Conservation (phyloP, 345 rosid genomes). For the Syzygium aromaticum region DNA sequence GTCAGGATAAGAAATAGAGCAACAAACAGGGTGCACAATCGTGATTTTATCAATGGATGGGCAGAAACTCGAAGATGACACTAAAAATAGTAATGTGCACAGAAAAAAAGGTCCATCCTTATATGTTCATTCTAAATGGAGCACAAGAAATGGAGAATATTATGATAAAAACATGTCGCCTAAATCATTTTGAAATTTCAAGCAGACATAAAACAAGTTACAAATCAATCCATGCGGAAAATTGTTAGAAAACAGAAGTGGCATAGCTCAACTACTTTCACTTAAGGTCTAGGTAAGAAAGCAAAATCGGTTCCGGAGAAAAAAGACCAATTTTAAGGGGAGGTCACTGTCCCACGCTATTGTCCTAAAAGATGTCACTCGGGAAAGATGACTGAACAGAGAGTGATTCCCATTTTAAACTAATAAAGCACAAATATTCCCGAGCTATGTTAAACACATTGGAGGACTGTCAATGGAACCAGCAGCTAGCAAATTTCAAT, state of each 20-base stretch:
- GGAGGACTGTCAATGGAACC: background rate
- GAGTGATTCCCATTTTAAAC: background rate
- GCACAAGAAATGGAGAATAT: background rate
- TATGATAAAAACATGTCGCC: background rate
- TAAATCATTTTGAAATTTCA: background rate
- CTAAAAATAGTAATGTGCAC: background rate
- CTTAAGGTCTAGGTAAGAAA: background rate
- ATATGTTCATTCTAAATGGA: background rate
- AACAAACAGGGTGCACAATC: background rate
- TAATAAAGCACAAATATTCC: background rate
- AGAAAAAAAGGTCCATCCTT: background rate
- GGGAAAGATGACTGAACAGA: background rate
- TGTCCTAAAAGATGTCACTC: background rate
- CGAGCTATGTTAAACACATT: background rate
- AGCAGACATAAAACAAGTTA: background rate
- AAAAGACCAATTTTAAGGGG: background rate
- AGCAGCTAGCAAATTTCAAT: background rate
- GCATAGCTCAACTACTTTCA: background rate
- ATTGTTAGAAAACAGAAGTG: background rate
- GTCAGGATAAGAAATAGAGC: background rate
- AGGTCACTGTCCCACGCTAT: background rate
- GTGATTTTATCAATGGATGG: background rate
- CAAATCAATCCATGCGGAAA: background rate
- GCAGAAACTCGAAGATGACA: background rate
- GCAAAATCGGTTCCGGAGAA: background rate